A percentile compares a stretch with the other conserved stretches of the same genome.
These are phyloP conservation scores for Brassica cretica DNA, from an alignment of 345 rosid species.

Conservation along the genomic window DNA sequence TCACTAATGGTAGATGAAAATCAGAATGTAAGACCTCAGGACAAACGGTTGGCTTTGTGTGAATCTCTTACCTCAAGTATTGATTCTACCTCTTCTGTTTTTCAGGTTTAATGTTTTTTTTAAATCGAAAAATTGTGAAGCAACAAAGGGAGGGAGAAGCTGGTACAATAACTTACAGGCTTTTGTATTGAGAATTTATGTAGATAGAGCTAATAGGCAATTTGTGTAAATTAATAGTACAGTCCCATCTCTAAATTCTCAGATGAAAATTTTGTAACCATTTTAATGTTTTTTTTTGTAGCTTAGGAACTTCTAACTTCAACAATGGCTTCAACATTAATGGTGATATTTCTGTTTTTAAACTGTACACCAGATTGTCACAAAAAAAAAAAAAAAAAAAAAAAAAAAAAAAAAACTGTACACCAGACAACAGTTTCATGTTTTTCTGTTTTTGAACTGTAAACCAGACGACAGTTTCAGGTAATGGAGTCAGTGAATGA, in stretches of 20 bases:
- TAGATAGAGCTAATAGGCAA: neutral
- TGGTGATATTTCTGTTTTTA: neutral
- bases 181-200: neutral
- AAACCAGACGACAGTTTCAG: neutral
- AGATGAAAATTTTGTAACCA: neutral
- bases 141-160: neutral
- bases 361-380: neutral
- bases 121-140: neutral
- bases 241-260: neutral
- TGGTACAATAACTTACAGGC: neutral
- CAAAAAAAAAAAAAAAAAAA: too few species aligned
- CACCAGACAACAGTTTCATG: neutral
- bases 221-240: neutral
- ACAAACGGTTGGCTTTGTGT: neutral
- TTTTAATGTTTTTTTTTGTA: neutral
- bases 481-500: neutral
- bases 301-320: neutral
- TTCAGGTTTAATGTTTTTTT: neutral
- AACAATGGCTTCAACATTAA: neutral
- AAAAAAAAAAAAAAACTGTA: too few species aligned
- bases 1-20: neutral
- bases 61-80: neutral
- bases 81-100: neutral
- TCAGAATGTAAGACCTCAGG: constrained; percentile 5
- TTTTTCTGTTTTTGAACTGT: neutral